phyloP scores from a whole-genome alignment of 768 basidiomycete species.

The Gymnopilus dilepis region DNA sequence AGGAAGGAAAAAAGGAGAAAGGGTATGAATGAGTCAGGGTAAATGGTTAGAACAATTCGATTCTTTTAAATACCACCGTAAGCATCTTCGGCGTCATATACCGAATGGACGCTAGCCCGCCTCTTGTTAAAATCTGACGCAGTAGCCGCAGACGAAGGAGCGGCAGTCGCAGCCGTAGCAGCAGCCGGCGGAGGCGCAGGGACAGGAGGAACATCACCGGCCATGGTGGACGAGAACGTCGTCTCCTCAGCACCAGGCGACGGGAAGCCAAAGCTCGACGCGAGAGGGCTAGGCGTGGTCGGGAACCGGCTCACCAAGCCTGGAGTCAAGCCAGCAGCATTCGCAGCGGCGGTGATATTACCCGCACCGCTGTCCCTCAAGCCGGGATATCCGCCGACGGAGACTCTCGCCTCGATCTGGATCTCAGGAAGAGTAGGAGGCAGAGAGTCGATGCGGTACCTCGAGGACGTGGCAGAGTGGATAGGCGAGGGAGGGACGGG shows the following conservation, averaged over 20 bases:
- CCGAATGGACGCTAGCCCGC: slow-evolving; percentile 58
- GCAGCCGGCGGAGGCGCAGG: slow-evolving; percentile 17
- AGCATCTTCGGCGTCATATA: slow-evolving; percentile 70
- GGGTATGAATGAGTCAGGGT: background rate
- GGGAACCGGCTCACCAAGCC: slow-evolving; percentile 35
- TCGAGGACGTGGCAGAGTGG: slow-evolving; percentile 33
- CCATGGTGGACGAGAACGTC: slow-evolving; percentile 2
- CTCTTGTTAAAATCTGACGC: slow-evolving; percentile 26
- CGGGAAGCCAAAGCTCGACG: slow-evolving; percentile 38
- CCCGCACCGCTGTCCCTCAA: slow-evolving; percentile 20
- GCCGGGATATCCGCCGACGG: slow-evolving; percentile 31
- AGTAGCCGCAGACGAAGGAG: background rate
- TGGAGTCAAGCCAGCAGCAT: slow-evolving; percentile 16
- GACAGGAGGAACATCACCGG: slow-evolving; percentile 8
- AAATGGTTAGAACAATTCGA: background rate
- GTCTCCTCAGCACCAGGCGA: slow-evolving; percentile 18
- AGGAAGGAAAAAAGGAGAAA: slow-evolving; percentile 2
- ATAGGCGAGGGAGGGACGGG: slow-evolving; percentile 43
- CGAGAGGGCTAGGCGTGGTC: slow-evolving; percentile 45
- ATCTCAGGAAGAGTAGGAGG: slow-evolving; percentile 64
- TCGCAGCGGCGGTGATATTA: slow-evolving; percentile 5
- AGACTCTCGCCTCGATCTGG: slow-evolving; percentile 46
- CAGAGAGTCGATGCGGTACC: slow-evolving; percentile 50
- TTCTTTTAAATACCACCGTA: slow-evolving; percentile 66
- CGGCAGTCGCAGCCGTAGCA: slow-evolving; percentile 5